phyloP scores from a whole-genome alignment of 768 basidiomycete genomes.

The Panus rudis region DNA sequence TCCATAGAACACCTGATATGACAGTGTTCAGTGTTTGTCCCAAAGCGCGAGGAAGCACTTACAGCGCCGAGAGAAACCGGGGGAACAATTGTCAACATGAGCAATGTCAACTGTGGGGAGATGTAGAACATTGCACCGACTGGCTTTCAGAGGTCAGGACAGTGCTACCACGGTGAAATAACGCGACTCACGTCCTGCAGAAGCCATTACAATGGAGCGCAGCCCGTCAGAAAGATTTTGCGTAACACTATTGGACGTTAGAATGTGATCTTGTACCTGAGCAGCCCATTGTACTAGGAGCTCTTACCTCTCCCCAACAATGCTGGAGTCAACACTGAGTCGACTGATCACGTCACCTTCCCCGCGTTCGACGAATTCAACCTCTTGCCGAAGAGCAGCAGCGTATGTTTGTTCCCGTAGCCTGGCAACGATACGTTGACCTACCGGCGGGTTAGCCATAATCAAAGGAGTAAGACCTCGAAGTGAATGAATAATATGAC shows the following conservation, averaged over 20 bases:
- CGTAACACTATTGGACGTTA: no score
- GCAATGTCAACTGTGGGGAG: slow-evolving; percentile 76
- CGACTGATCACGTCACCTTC: slow-evolving; percentile 93
- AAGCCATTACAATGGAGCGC: slow-evolving; percentile 84
- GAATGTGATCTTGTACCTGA: no score
- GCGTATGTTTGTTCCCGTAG: slow-evolving; percentile 76
- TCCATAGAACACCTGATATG: slow-evolving; percentile 81
- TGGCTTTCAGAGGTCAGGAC: slow-evolving; percentile 18
- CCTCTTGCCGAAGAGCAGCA: slow-evolving; percentile 82
- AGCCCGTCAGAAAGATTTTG: slow-evolving; percentile 76
- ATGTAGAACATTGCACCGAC: slow-evolving; percentile 96
- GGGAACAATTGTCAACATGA: slow-evolving; percentile 92
- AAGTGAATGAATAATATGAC: slow-evolving; percentile 14
- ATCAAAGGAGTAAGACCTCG: neutral
- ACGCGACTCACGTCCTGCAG: slow-evolving; percentile 73
- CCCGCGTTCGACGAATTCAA: slow-evolving; percentile 87
- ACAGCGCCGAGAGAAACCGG: slow-evolving; percentile 83
- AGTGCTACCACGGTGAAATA: neutral
- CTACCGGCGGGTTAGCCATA: slow-evolving; percentile 18
- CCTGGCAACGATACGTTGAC: slow-evolving; percentile 87
- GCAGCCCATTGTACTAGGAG: neutral
- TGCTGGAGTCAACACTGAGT: slow-evolving; percentile 83
- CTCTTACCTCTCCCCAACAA: slow-evolving; percentile 84
- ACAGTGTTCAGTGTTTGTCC: slow-evolving; percentile 10
- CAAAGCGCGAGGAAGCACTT: slow-evolving; percentile 28